Conservation (phyloP, 805 yeast genomes). For the Suhomyces pyralidae region DNA sequence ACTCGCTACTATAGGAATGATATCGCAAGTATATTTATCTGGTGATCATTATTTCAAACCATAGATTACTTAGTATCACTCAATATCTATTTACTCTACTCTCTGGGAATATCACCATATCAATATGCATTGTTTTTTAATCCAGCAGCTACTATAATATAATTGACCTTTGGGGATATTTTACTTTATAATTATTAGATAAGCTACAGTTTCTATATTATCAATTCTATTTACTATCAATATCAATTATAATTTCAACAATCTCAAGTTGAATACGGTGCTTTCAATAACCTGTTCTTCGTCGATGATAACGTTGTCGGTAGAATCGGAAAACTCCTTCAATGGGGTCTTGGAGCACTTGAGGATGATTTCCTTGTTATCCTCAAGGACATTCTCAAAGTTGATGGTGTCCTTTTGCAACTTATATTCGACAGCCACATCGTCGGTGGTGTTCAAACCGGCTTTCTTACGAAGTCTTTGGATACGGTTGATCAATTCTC, state of each 20-base stretch:
- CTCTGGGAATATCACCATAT: too few relatives aligned
- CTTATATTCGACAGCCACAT: conserved; percentile 80
- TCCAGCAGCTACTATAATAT: too few relatives aligned
- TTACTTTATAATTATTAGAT: too few relatives aligned
- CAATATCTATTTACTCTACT: too few relatives aligned
- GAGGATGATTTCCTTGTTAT: conserved; percentile 64
- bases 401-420: conserved; percentile 63
- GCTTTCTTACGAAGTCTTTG: conserved; percentile 97
- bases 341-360: conserved; percentile 75
- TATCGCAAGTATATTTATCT: too few relatives aligned
- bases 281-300: conserved; percentile 82
- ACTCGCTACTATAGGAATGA: too few relatives aligned
- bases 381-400: conserved; percentile 56
- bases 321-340: conserved; percentile 43
- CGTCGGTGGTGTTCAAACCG: conserved; percentile 92
- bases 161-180: too few relatives aligned
- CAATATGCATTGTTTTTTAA: too few relatives aligned
- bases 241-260: conserved; percentile 55
- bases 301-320: conserved; percentile 55
- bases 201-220: too few relatives aligned
- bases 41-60: too few relatives aligned
- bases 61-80: too few relatives aligned
- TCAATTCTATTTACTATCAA: not conserved
- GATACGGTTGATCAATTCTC: conserved; percentile 94
- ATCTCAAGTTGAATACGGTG: conserved; percentile 71